Evolutionary conservation across 257 asterid genomes (phyloP).

Genomic region (Jaltomata sinuosa): DNA sequence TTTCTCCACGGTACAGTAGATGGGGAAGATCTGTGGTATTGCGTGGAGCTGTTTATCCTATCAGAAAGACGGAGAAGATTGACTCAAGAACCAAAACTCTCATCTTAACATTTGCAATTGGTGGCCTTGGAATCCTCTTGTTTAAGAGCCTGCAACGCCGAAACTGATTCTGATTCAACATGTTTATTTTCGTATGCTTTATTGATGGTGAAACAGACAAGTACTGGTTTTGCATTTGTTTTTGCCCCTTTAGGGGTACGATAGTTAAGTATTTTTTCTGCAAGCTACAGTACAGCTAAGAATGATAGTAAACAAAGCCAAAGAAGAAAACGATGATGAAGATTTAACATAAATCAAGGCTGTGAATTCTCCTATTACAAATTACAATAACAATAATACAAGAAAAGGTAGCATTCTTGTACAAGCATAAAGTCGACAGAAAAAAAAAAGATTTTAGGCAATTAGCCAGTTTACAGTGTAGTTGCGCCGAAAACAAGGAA

Average conservation of each 20-base stretch:
- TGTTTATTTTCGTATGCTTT: background rate
- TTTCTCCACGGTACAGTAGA: no score
- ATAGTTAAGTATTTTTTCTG: background rate
- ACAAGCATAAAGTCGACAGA: no score
- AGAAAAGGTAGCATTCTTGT: background rate
- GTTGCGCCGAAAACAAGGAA: no score
- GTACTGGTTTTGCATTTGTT: background rate
- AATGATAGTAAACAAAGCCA: background rate
- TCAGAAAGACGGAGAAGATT: background rate
- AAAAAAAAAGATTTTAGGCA: background rate
- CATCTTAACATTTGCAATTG: conserved; percentile 20
- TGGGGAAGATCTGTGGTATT: no score
- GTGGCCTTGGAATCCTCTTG: conserved; percentile 31
- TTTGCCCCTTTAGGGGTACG: no score
- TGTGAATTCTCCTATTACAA: no score
- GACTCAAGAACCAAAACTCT: background rate
- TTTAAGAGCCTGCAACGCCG: conserved; percentile 9
- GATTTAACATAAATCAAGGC: background rate
- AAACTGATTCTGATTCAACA: conserved; percentile 19
- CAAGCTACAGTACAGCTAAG: background rate
- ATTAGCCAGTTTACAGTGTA: background rate
- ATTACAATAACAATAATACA: background rate
- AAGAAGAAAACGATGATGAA: background rate
- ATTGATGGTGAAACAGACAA: background rate
- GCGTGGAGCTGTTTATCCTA: background rate